phyloP scores from a whole-genome alignment of 306 rosid genomes.

The Glycine latifolia region DNA sequence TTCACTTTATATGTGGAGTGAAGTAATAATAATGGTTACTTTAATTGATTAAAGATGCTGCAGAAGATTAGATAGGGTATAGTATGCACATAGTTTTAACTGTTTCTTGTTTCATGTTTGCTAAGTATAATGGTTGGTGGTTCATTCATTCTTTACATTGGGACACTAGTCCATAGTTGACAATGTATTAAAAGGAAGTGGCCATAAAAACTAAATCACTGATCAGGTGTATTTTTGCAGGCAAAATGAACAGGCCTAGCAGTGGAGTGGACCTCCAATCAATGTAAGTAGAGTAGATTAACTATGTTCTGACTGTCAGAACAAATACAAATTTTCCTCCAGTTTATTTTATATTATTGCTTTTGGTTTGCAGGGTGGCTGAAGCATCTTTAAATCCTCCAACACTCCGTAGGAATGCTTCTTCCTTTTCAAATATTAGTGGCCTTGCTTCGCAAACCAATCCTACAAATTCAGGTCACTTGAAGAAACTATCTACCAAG shows the following conservation, averaged over 20 bases:
- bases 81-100: no score
- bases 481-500: background rate
- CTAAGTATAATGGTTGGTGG: background rate
- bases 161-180: no score
- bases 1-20: background rate
- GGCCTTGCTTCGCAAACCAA: slow-evolving; percentile 61
- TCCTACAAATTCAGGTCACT: slow-evolving; percentile 65
- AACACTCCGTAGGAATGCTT: slow-evolving; percentile 82
- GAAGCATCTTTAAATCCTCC: slow-evolving; percentile 65
- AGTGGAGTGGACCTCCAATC: slow-evolving; percentile 76
- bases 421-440: slow-evolving; percentile 82
- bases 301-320: background rate
- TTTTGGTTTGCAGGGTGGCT: slow-evolving; percentile 57
- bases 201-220: slow-evolving; percentile 32
- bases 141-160: background rate
- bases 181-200: background rate
- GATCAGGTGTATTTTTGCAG: slow-evolving; percentile 52
- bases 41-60: slow-evolving; percentile 2
- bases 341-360: background rate
- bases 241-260: slow-evolving; percentile 69
- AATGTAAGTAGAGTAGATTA: slow-evolving; percentile 55
- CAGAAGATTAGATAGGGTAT: background rate
- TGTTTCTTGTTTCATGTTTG: background rate
- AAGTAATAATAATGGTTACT: slow-evolving; percentile 12
- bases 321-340: background rate